Evolutionary conservation across 169 alveolate species (phyloP).

Genomic region (Cryptosporidium parvum): DNA sequence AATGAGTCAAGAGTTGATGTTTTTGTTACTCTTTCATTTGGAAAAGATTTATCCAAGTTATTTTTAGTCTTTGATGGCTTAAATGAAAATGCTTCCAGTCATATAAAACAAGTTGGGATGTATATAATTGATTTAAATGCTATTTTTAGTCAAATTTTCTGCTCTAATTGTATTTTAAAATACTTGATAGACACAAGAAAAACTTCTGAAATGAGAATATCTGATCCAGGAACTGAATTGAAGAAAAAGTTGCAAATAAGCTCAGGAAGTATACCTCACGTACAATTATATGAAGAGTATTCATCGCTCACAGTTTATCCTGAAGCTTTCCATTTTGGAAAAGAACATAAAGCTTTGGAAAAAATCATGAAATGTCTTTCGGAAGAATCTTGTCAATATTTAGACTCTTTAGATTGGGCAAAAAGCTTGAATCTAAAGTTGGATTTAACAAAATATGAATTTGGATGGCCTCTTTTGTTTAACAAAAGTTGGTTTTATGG

Average conservation of each 20-base stretch:
- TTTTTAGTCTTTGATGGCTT: neutral
- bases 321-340: conserved; percentile 6
- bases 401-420: neutral
- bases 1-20: neutral
- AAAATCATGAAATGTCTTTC: conserved; percentile 2
- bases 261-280: conserved; percentile 64
- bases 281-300: conserved; percentile 48
- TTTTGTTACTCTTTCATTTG: conserved; percentile 15
- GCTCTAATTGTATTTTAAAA: conserved; percentile 27
- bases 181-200: neutral
- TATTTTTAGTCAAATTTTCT: conserved; percentile 27
- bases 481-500: conserved; percentile 19
- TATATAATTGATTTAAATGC: conserved; percentile 32
- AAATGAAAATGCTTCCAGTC: neutral
- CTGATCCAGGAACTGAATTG: conserved; percentile 54
- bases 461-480: conserved; percentile 37
- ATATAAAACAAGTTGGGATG: neutral
- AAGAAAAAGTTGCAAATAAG: conserved; percentile 20
- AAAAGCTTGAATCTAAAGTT: neutral
- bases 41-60: conserved; percentile 8
- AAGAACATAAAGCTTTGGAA: neutral
- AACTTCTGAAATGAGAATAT: neutral
- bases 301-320: conserved; percentile 37
- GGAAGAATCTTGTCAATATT: conserved; percentile 8
- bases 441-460: conserved; percentile 12